Percentiles rank a stretch among this genome's conserved stretches.
Evolutionary conservation across 192 early-diverging fungal genomes (phyloP).

Genomic region (Gaertneriomyces sp.): DNA sequence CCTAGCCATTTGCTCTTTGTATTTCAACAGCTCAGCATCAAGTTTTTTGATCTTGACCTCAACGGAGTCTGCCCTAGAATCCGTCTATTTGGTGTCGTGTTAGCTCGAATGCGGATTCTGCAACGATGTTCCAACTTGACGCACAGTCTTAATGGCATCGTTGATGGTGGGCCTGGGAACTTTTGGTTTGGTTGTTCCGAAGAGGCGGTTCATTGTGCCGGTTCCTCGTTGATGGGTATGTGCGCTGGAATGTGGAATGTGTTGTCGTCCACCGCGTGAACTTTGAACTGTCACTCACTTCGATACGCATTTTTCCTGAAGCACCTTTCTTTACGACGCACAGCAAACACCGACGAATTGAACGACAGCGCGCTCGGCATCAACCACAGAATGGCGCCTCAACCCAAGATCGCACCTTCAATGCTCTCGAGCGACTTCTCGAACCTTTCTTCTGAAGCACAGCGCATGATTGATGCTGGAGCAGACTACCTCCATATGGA

Average conservation of each 20-base stretch:
- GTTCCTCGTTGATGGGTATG: not conserved
- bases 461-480: slow-evolving; percentile 84
- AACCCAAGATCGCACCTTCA: slow-evolving; percentile 81
- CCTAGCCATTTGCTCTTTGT: slow-evolving; percentile 90
- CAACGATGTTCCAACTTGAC: not conserved
- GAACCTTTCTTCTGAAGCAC: slow-evolving; percentile 73
- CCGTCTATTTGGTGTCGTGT: slow-evolving; percentile 59
- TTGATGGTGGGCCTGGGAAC: slow-evolving; percentile 81
- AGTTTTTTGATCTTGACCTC: slow-evolving; percentile 93
- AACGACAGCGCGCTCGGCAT: too few relatives aligned
- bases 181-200: slow-evolving; percentile 81
- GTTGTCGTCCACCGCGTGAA: too few relatives aligned
- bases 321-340: too few relatives aligned
- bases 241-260: too few relatives aligned
- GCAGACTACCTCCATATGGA: slow-evolving; percentile 78
- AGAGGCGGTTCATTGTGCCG: slow-evolving; percentile 73
- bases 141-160: slow-evolving; percentile 76
- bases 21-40: slow-evolving; percentile 87
- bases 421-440: slow-evolving; percentile 91
- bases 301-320: too few relatives aligned
- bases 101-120: not conserved
- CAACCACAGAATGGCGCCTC: slow-evolving; percentile 10
- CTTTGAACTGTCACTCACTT: too few relatives aligned
- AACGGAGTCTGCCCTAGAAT: slow-evolving; percentile 77
- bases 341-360: too few relatives aligned